phyloP scores from a whole-genome alignment of 2,329 filamentous ascomycete species.

The Fusarium coffeatum region DNA sequence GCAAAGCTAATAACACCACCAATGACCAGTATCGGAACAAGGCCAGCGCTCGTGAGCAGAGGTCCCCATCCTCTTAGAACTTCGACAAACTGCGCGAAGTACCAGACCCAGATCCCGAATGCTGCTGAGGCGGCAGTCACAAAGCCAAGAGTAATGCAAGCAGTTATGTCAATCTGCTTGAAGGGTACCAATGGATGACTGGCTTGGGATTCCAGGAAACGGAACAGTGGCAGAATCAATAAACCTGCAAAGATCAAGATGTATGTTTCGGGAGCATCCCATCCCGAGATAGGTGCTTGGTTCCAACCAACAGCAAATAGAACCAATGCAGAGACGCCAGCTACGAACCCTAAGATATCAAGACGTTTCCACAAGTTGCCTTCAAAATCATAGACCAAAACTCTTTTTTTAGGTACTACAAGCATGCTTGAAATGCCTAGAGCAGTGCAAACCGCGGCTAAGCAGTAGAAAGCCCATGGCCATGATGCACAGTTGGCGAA shows the following conservation, averaged over 20 bases:
- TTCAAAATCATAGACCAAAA: slow-evolving; percentile 42
- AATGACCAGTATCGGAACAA: slow-evolving; percentile 39
- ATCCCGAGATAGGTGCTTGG: slow-evolving; percentile 37
- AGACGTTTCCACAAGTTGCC: slow-evolving; percentile 43
- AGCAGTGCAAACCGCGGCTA: slow-evolving; percentile 38
- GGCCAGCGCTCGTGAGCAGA: slow-evolving; percentile 36
- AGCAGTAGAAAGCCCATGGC: slow-evolving; percentile 44
- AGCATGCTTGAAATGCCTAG: slow-evolving; percentile 39
- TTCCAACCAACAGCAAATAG: slow-evolving; percentile 45
- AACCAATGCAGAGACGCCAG: slow-evolving; percentile 30
- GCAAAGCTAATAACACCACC: slow-evolving; percentile 33
- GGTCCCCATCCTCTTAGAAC: slow-evolving; percentile 40
- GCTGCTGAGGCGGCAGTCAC: slow-evolving; percentile 34
- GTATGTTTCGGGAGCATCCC: slow-evolving; percentile 31
- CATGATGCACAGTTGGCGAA: slow-evolving; percentile 41
- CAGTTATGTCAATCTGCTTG: slow-evolving; percentile 33
- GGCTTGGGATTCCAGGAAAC: slow-evolving; percentile 37
- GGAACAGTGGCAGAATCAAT: slow-evolving; percentile 23
- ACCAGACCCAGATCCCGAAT: slow-evolving; percentile 46
- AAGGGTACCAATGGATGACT: slow-evolving; percentile 42
- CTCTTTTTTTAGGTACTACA: slow-evolving; percentile 35
- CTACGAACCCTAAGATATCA: slow-evolving; percentile 30
- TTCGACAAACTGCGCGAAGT: slow-evolving; percentile 42
- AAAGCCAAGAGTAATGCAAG: slow-evolving; percentile 36
- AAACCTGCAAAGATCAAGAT: slow-evolving; percentile 37